Evolutionary conservation across 2,329 filamentous ascomycete genomes (phyloP), one percentile per base, ranked within the genome.

Genomic region (Phaeosphaeriaceae sp.): DNA sequence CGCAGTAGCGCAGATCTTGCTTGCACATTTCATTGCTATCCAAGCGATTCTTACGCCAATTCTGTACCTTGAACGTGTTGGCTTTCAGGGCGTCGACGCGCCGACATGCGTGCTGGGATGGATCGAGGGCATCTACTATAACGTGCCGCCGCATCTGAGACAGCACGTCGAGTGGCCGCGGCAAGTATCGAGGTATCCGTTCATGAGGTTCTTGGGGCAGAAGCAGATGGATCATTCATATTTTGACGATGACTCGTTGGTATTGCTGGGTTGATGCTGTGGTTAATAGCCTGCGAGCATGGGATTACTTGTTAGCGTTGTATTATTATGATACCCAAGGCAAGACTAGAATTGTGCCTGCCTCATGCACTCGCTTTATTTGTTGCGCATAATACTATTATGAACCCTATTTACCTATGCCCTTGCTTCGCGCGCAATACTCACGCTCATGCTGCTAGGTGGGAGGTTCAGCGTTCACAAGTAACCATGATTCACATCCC

Each of bases 1-100:
- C 53, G 67, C 67, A 47, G 61, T 80, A 3, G 75, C 80, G 0
- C 80, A 79, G 26, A 77, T 83, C 3, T 67, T 84, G 5, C 74
- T 84, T 5, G 74, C 79, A 7, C 81, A 84, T 63, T 83, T 82
- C 63, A 76, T 84, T n/a, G 77, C 79, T 1, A 64, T 83, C 0
- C 80, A 84, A 52, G 71, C 81, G 0, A 69, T 83, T 6, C 74
- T 84, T 56, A 74, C 75, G 5, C 81, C 80, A 0, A 77, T 83
- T 6, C 52, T 77, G 32, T 70, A 71, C 7, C 66, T 75, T 1
- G 74, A 76, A 48, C 61, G 74, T 42, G 68, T 74, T 0, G 74
- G 73, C 2, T 76, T 77, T 32, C 64, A 73, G 49, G 75, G 75
- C 1, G 57, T 77, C 1, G 64, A 77, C 35, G 74, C 74, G 0